Conservation (phyloP, 2,329 filamentous ascomycete genomes). For the Apiospora sp. region DNA sequence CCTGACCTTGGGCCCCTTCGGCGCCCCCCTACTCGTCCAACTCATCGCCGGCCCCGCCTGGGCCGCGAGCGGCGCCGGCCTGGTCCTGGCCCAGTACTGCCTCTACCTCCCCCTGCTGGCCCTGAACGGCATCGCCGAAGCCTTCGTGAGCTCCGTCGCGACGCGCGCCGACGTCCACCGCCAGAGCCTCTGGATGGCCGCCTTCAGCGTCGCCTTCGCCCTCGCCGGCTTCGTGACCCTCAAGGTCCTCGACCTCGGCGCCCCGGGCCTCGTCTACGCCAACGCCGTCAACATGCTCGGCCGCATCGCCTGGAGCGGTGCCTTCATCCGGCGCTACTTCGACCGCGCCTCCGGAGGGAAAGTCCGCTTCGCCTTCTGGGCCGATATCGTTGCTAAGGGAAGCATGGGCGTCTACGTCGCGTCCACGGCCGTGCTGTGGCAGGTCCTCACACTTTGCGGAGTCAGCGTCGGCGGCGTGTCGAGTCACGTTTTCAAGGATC, state of each 20-base stretch:
- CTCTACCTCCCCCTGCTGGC: conserved; percentile 94
- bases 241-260: conserved; percentile 72
- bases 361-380: conserved; percentile 45
- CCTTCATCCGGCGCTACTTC: conserved; percentile 76
- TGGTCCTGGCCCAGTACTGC: conserved; percentile 81
- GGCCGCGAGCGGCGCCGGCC: conserved; percentile 75
- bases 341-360: conserved; percentile 46
- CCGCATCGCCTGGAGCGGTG: conserved; percentile 80
- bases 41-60: conserved; percentile 81
- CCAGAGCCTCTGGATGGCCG: conserved; percentile 86
- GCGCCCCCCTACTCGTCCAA: conserved; percentile 76
- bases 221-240: conserved; percentile 78
- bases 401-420: conserved; percentile 51
- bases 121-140: conserved; percentile 89
- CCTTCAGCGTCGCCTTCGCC: conserved; percentile 80
- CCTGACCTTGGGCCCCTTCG: conserved; percentile 74
- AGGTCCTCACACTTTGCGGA: conserved; percentile 32
- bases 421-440: conserved; percentile 52
- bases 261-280: conserved; percentile 81
- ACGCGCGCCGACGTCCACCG: conserved; percentile 74
- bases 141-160: conserved; percentile 90
- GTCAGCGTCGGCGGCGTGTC: conserved; percentile 40
- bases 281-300: conserved; percentile 91
- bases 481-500: conserved; percentile 45
- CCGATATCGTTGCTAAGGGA: conserved; percentile 52